Conservation (phyloP, 2,329 filamentous ascomycete species). For the Kalmusia sp. region DNA sequence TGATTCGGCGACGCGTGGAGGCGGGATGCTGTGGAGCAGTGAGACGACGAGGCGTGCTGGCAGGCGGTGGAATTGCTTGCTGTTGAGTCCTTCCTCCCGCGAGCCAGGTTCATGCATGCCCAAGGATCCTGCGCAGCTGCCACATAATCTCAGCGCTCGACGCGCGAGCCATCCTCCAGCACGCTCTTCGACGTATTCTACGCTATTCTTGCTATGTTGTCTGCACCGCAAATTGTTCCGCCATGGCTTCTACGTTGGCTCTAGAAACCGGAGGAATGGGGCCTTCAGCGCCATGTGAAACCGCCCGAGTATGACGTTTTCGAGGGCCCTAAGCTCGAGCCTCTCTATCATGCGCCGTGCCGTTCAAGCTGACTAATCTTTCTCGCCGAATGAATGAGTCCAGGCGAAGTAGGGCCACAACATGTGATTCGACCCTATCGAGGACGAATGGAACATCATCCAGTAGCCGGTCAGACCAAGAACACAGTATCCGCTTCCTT, state of each 20-base stretch:
- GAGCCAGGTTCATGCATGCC: not conserved
- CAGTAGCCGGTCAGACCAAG: not conserved
- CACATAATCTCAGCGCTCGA: not conserved
- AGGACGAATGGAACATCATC: too few relatives aligned
- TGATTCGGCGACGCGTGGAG: slow-evolving; percentile 11
- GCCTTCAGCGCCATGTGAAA: slow-evolving; percentile 6
- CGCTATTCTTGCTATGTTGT: not conserved
- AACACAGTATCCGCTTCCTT: not conserved
- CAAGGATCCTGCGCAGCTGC: not conserved
- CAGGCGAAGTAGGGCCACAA: too few relatives aligned
- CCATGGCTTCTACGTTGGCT: not conserved
- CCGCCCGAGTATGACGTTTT: slow-evolving; percentile 6
- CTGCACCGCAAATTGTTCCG: not conserved
- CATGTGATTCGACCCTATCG: too few relatives aligned
- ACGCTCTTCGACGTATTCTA: too few relatives aligned
- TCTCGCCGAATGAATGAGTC: too few relatives aligned
- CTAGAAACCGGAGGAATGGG: not conserved
- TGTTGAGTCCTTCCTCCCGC: slow-evolving; percentile 1
- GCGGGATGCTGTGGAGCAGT: slow-evolving; percentile 14
- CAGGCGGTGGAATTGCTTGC: not conserved
- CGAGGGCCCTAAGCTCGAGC: not conserved
- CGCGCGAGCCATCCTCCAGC: too few relatives aligned
- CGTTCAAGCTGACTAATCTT: not conserved
- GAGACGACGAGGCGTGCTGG: slow-evolving; percentile 1
- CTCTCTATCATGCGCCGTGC: not conserved